A percentile compares a stretch with the other conserved stretches of the same genome.
These are phyloP conservation scores for Nidularia pulvinata DNA, from an alignment of 768 basidiomycete species.

Conservation along the genomic window DNA sequence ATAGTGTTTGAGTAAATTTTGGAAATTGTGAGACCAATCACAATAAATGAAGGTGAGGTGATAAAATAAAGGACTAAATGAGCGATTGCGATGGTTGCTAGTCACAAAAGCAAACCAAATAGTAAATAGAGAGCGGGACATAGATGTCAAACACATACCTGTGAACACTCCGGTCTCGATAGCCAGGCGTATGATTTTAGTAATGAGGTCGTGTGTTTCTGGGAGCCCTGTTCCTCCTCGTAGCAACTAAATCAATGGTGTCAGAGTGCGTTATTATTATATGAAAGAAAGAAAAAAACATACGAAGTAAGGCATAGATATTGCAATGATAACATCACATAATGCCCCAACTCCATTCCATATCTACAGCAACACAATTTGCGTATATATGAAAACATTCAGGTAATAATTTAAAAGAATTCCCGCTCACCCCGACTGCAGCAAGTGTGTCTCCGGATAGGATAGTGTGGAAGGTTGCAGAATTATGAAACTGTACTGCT, in stretches of 20 bases:
- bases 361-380: constrained; percentile 9
- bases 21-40: constrained; percentile 20
- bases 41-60: constrained; percentile 14
- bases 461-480: constrained; percentile 9
- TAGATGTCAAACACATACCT: constrained; percentile 11
- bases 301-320: constrained; percentile 27
- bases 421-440: constrained; percentile 19
- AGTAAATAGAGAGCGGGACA: not conserved
- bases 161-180: constrained; percentile 27
- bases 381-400: no score
- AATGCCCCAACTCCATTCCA: constrained; percentile 25
- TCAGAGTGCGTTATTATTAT: no score
- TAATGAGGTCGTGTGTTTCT: constrained; percentile 21
- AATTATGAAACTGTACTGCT: constrained; percentile 16
- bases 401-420: not conserved
- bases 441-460: constrained; percentile 9
- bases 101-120: not conserved
- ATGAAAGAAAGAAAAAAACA: not conserved
- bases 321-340: constrained; percentile 25
- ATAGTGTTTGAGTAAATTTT: constrained; percentile 28
- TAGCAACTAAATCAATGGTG: constrained; percentile 13
- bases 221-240: constrained; percentile 21
- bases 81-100: constrained; percentile 18
- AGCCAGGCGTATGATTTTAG: constrained; percentile 20
- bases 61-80: constrained; percentile 24